phyloP scores from a whole-genome alignment of 495 filamentous ascomycete genomes.

The Parmelia sp. region DNA sequence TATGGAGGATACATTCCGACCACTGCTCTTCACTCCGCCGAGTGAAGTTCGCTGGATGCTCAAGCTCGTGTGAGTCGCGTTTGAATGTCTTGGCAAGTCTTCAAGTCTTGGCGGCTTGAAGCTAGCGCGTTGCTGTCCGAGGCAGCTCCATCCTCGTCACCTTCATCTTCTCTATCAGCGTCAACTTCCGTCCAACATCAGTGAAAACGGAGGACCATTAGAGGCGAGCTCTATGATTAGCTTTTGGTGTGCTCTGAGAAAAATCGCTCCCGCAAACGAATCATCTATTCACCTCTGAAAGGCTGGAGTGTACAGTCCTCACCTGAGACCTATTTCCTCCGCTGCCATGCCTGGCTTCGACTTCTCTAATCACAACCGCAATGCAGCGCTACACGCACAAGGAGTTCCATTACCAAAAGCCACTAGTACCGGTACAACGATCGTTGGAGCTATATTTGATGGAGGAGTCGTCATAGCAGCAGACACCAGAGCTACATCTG shows the following conservation, averaged over 20 bases:
- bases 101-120: too few relatives aligned
- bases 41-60: neutral
- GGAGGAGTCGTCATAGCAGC: conserved; percentile 96
- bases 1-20: neutral
- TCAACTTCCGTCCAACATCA: too few relatives aligned
- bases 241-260: neutral
- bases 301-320: neutral
- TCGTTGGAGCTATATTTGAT: conserved; percentile 95
- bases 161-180: neutral
- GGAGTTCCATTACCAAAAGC: conserved; percentile 94
- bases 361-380: conserved; percentile 99
- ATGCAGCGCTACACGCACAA: conserved; percentile 86
- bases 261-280: neutral
- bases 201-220: neutral
- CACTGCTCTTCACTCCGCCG: neutral
- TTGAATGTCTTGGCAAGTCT: conserved; percentile 9
- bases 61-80: neutral
- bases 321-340: conserved; percentile 18
- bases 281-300: neutral
- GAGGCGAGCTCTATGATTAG: neutral
- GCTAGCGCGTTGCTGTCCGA: conserved; percentile 15
- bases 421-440: conserved; percentile 97
- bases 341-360: conserved; percentile 93
- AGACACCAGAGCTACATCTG: conserved; percentile 95
- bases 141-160: conserved; percentile 24